A percentile compares a stretch with the other conserved stretches of the same genome.
Evolutionary conservation across 768 basidiomycete species (phyloP).

Genomic region (Cystofilobasidium capitatum): DNA sequence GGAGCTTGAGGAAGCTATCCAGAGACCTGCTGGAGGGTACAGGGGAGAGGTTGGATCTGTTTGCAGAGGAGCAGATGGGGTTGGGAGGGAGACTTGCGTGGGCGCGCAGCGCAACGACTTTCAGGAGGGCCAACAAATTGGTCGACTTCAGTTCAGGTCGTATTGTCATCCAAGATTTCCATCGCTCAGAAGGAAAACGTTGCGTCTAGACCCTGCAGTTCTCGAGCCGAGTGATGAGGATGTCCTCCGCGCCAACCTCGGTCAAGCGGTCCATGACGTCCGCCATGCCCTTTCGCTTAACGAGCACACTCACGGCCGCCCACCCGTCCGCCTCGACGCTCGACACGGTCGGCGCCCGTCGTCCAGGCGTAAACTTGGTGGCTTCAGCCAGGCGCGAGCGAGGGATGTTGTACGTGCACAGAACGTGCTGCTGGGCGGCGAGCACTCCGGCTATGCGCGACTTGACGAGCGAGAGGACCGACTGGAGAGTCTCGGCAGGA

Average conservation of each 20-base stretch:
- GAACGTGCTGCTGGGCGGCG: conserved; percentile 51
- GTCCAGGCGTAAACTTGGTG: conserved; percentile 68
- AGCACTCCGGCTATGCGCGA: conserved; percentile 26
- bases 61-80: no score
- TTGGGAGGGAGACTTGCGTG: no score
- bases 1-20: no score
- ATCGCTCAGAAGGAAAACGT: no score
- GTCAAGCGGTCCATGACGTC: conserved; percentile 80
- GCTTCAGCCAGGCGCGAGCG: conserved; percentile 56
- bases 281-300: conserved; percentile 70
- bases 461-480: conserved; percentile 71
- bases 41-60: no score
- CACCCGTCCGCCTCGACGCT: conserved; percentile 73
- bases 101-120: no score
- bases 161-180: no score
- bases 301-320: conserved; percentile 89
- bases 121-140: no score
- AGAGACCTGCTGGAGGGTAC: no score
- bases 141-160: no score
- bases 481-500: conserved; percentile 59
- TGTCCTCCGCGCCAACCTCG: conserved; percentile 75
- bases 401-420: conserved; percentile 86
- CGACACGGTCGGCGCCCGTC: conserved; percentile 72
- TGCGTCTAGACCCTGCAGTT: conserved; percentile 78
- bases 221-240: conserved; percentile 77